Conservation (phyloP, 352 stramenopile species). For the Globisporangium orthogonon region DNA sequence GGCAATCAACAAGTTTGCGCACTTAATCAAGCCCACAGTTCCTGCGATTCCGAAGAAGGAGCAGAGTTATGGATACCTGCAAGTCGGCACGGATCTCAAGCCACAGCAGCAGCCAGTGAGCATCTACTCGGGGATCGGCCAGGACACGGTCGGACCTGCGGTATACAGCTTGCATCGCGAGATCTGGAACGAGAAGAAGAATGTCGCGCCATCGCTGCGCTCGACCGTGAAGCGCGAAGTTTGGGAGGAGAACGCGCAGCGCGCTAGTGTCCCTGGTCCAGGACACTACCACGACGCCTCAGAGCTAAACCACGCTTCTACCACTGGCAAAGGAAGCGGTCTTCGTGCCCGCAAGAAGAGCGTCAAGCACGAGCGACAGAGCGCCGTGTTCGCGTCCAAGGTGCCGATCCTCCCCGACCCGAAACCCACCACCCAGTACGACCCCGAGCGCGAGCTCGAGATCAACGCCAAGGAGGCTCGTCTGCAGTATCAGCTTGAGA, state of each 20-base stretch:
- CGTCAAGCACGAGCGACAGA: conserved; percentile 25
- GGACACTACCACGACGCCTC: conserved; percentile 42
- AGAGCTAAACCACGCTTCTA: neutral
- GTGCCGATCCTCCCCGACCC: conserved; percentile 51
- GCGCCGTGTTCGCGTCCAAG: conserved; percentile 70
- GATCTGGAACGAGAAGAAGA: conserved; percentile 68
- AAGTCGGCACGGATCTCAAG: conserved; percentile 31
- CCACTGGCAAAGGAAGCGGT: neutral
- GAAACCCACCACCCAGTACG: conserved; percentile 37
- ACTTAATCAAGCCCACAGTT: conserved; percentile 46
- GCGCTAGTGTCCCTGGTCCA: conserved; percentile 41
- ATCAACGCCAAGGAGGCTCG: conserved; percentile 46
- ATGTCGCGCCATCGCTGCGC: conserved; percentile 51
- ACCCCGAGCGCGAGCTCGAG: conserved; percentile 62
- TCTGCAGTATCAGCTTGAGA: conserved; percentile 21
- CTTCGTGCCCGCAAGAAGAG: conserved; percentile 5
- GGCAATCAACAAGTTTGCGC: conserved; percentile 26
- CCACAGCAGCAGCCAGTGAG: conserved; percentile 30
- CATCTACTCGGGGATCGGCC: conserved; percentile 61
- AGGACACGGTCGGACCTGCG: conserved; percentile 68
- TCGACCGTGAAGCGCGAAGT: conserved; percentile 72
- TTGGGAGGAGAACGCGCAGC: conserved; percentile 57
- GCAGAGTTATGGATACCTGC: conserved; percentile 69
- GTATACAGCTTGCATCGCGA: conserved; percentile 46
- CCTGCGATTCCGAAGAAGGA: conserved; percentile 67